A percentile compares a stretch with the other conserved stretches of the same genome.
phyloP scores from a whole-genome alignment of 352 stramenopile genomes.

The Globisporangium nagaii region DNA sequence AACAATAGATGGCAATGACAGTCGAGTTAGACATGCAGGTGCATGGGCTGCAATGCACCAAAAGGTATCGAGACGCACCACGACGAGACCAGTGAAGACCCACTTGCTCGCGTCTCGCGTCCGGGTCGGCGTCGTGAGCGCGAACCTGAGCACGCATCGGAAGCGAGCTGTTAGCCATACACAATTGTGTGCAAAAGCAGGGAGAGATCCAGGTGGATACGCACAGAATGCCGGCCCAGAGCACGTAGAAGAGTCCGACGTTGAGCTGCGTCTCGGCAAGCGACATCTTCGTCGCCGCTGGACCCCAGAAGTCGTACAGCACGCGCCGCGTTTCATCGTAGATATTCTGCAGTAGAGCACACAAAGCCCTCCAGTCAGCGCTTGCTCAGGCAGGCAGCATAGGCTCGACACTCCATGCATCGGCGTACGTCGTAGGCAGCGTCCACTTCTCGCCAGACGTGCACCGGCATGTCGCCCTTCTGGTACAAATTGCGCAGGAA shows the following conservation, averaged over 20 bases:
- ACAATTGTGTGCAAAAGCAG: too few species aligned
- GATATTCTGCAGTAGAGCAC: conserved; percentile 47
- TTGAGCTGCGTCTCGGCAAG: conserved; percentile 48
- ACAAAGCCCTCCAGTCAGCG: too few species aligned
- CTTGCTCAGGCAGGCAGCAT: neutral
- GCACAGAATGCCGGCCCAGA: conserved; percentile 63
- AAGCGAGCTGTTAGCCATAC: neutral
- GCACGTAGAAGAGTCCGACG: conserved; percentile 58
- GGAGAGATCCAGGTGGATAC: too few species aligned
- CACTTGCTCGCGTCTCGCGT: conserved; percentile 40
- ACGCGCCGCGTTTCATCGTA: conserved; percentile 49
- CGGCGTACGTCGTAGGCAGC: conserved; percentile 53
- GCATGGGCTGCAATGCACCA: too few species aligned
- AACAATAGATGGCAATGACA: neutral
- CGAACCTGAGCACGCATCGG: conserved; percentile 22
- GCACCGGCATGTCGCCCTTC: conserved; percentile 37
- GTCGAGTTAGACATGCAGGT: too few species aligned
- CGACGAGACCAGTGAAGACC: conserved; percentile 31
- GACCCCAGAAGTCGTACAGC: conserved; percentile 66
- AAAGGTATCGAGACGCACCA: conserved; percentile 22
- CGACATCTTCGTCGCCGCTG: conserved; percentile 33
- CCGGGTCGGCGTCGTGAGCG: conserved; percentile 37
- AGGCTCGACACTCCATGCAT: too few species aligned
- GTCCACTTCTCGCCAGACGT: conserved; percentile 51
- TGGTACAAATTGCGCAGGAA: conserved; percentile 46